Conservation (phyloP, 257 asterid species). For the Salvia hispanica region DNA sequence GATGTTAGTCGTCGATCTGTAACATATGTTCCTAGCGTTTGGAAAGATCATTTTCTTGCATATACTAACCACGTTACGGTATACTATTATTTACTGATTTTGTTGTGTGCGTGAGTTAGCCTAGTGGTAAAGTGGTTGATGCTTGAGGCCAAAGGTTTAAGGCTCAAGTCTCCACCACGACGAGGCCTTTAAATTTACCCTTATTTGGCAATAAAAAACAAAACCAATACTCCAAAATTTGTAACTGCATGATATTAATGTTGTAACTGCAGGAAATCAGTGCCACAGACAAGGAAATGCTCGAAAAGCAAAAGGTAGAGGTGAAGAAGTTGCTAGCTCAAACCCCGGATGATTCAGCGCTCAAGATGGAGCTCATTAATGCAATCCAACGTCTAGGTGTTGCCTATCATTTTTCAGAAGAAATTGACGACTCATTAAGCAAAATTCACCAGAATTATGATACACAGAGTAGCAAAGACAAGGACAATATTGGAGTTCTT, state of each 20-base stretch:
- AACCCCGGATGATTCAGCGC: conserved; percentile 1
- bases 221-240: too few species aligned
- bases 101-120: too few species aligned
- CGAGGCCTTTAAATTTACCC: too few species aligned
- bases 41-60: conserved; percentile 9
- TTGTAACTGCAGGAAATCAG: conserved; percentile 23
- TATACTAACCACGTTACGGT: conserved; percentile 3
- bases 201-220: too few species aligned
- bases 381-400: conserved; percentile 42
- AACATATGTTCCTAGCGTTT: conserved; percentile 14
- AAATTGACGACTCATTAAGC: conserved; percentile 16
- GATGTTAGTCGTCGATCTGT: conserved; percentile 6
- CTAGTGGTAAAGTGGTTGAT: too few species aligned
- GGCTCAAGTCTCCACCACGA: too few species aligned
- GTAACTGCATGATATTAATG: too few species aligned
- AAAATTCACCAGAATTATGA: not conserved
- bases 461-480: not conserved
- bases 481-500: conserved; percentile 13
- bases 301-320: conserved; percentile 11
- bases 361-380: conserved; percentile 27
- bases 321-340: conserved; percentile 20
- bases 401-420: conserved; percentile 29
- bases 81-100: not conserved
- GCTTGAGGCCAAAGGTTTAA: too few species aligned
- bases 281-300: conserved; percentile 5